Evolutionary conservation across 805 yeast species (phyloP).

Genomic region (Barnettozyma siamensis): DNA sequence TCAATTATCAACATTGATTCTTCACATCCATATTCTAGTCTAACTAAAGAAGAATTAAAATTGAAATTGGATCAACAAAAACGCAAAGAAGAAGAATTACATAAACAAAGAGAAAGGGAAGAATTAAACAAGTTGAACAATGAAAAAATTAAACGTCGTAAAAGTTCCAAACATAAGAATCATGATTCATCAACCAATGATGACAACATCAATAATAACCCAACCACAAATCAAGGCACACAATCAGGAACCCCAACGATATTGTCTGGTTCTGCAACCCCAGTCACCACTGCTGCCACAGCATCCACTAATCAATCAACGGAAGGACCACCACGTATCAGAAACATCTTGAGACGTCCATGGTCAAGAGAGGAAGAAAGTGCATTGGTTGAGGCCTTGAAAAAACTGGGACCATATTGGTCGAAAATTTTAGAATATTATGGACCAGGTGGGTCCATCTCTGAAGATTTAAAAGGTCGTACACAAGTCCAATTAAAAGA

Average conservation of each 20-base stretch:
- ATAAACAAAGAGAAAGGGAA: conserved; percentile 12
- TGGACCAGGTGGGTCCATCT: conserved; percentile 88
- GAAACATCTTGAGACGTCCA: conserved; percentile 45
- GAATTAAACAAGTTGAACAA: conserved; percentile 2
- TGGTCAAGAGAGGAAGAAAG: conserved; percentile 91
- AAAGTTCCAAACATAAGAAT: neutral
- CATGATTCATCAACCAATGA: no score
- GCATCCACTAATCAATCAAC: no score
- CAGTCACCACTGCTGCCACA: no score
- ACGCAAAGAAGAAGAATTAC: conserved; percentile 11
- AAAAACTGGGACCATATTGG: conserved; percentile 88
- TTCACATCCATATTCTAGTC: conserved; percentile 4
- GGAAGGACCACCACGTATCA: conserved; percentile 22
- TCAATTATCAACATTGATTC: neutral
- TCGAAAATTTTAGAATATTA: conserved; percentile 81
- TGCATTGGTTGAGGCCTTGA: conserved; percentile 75
- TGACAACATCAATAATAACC: conserved; percentile 9
- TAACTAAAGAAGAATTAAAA: conserved; percentile 21
- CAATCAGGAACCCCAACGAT: no score
- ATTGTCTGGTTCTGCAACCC: no score
- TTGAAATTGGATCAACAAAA: conserved; percentile 14
- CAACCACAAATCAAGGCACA: neutral
- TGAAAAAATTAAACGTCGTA: neutral
- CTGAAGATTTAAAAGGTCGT: conserved; percentile 80
- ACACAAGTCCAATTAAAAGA: conserved; percentile 91